A percentile compares a stretch with the other conserved stretches of the same genome.
These are phyloP conservation scores for Lactarius vividus DNA, from an alignment of 768 basidiomycete genomes.

Conservation along the genomic window DNA sequence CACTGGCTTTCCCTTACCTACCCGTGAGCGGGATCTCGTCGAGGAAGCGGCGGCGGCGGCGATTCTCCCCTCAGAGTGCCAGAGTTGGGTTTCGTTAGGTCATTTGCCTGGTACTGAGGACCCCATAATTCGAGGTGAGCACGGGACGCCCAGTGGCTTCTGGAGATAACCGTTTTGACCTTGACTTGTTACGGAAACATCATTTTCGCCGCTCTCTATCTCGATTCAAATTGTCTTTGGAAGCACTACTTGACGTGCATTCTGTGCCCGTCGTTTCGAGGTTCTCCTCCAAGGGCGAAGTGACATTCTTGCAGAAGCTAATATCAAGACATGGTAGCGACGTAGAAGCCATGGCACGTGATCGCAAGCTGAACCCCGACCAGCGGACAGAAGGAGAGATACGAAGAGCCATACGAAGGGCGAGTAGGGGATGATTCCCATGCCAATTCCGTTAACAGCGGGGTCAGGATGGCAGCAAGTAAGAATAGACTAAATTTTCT, in stretches of 20 bases:
- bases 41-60: conserved; percentile 17
- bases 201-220: conserved; percentile 16
- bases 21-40: conserved; percentile 11
- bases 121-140: conserved; percentile 25
- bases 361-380: conserved; percentile 74
- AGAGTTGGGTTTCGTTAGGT: conserved; percentile 21
- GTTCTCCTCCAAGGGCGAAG: conserved; percentile 67
- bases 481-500: conserved; percentile 25
- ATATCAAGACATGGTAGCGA: conserved; percentile 70
- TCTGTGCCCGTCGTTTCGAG: conserved; percentile 35
- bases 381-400: conserved; percentile 86
- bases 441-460: conserved; percentile 16
- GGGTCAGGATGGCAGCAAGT: conserved; percentile 9
- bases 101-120: conserved; percentile 10
- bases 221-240: conserved; percentile 19
- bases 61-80: conserved; percentile 6
- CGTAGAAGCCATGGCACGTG: conserved; percentile 71
- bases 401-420: conserved; percentile 55
- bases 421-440: conserved; percentile 40
- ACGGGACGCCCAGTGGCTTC: conserved; percentile 20
- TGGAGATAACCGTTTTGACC: conserved; percentile 26
- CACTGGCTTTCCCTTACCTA: neutral
- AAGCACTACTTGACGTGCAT: conserved; percentile 17
- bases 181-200: conserved; percentile 22
- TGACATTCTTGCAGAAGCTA: conserved; percentile 60